Evolutionary conservation across 768 basidiomycete genomes (phyloP), one percentile per base, ranked within the genome.

Genomic region (Daedaleopsis nitida): DNA sequence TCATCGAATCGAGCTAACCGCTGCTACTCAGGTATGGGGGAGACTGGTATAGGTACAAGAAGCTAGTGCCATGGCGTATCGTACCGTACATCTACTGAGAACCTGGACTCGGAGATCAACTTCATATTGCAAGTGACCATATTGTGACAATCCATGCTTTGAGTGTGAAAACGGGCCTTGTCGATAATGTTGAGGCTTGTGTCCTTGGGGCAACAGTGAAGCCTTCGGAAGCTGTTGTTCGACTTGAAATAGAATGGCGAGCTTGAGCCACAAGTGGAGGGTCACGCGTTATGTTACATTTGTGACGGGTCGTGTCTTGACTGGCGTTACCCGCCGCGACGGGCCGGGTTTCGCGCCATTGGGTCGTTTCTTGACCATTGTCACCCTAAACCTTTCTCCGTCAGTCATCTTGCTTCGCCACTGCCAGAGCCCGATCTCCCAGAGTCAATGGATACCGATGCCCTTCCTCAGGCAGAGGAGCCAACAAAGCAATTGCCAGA

Each of bases 41-140:
- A 66, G 96, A 98, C 69, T 98, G 96, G 96, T 81, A 87, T 56
- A 87, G 81, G 75, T 98, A 98, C 79, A 92, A 86, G 78, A 81
- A 87, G 69, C 76, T 92, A 24, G 96, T 97, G 24, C 90, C 88
- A 2, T 96, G 82, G 66, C 84, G 88, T 62, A 96, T 96, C 64
- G 80, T 96, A 65, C 94, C 93, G 48, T 92, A 91, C 71, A 74
- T 93, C 34, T 93, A 92, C 72, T 93, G 69, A 76, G 34, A 1
- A 19, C 11, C 4, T 3, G 3, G 23, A 8, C 21, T 2, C n/a
- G n/a, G n/a, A n/a, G n/a, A n/a, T n/a, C n/a, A n/a, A n/a, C n/a
- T n/a, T n/a, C n/a, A n/a, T n/a, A n/a, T n/a, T n/a, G n/a, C n/a
- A n/a, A n/a, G n/a, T n/a, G n/a, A n/a, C n/a, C n/a, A n/a, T n/a